Conservation (phyloP, 1,139 yeast genomes). For the Candida buenavistaensis region DNA sequence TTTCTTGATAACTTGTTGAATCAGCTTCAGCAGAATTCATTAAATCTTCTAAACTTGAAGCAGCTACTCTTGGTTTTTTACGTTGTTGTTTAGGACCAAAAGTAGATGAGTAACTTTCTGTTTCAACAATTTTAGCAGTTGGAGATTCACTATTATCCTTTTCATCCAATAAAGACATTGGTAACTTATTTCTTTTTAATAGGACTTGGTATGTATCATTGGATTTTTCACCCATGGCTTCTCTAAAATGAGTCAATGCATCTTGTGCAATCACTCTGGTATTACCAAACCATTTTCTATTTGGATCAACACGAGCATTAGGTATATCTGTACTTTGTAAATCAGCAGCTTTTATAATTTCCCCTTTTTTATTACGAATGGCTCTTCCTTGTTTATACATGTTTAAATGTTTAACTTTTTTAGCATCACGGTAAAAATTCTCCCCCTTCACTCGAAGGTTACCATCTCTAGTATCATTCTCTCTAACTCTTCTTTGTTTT, state of each 20-base stretch:
- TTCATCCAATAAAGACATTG: slow-evolving; percentile 93
- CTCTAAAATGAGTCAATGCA: slow-evolving; percentile 90
- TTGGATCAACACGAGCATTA: slow-evolving; percentile 91
- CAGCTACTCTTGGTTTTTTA: slow-evolving; percentile 80
- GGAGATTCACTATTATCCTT: slow-evolving; percentile 74
- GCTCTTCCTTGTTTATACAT: slow-evolving; percentile 95
- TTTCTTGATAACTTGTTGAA: slow-evolving; percentile 65
- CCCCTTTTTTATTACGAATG: slow-evolving; percentile 83
- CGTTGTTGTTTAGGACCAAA: slow-evolving; percentile 97
- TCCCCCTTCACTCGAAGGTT: slow-evolving; percentile 95
- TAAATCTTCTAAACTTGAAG: slow-evolving; percentile 77
- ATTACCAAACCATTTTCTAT: slow-evolving; percentile 96
- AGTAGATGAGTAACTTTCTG: slow-evolving; percentile 77
- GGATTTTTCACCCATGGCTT: slow-evolving; percentile 86
- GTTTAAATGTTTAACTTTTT: slow-evolving; percentile 82
- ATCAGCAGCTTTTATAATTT: slow-evolving; percentile 80
- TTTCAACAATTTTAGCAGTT: slow-evolving; percentile 76
- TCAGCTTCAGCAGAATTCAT: slow-evolving; percentile 64
- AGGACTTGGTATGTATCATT: slow-evolving; percentile 87
- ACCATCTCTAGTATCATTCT: slow-evolving; percentile 82
- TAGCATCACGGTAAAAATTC: slow-evolving; percentile 93
- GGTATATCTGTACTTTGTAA: slow-evolving; percentile 89
- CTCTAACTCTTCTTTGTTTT: slow-evolving; percentile 79
- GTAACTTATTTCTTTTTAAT: slow-evolving; percentile 85
- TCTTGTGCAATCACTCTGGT: slow-evolving; percentile 97